Percentiles rank a stretch among this genome's conserved stretches.
phyloP scores from a whole-genome alignment of 1,139 yeast species.

The Candida buenavistaensis region DNA sequence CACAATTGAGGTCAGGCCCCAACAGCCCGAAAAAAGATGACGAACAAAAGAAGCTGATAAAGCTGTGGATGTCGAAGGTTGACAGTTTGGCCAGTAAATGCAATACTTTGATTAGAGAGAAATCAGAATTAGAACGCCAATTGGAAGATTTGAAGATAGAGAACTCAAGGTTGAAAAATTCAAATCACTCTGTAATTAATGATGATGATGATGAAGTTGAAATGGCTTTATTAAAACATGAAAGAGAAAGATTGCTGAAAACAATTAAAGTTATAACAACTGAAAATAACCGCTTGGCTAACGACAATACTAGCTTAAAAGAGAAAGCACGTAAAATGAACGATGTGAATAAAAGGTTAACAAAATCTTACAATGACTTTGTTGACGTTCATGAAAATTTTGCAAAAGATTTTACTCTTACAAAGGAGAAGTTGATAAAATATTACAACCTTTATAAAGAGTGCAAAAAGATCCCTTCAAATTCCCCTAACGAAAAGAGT shows the following conservation, averaged over 20 bases:
- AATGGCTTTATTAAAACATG: too few relatives aligned
- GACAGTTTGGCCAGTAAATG: too few relatives aligned
- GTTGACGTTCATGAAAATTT: too few relatives aligned
- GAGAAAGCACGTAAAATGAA: too few relatives aligned
- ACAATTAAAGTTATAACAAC: too few relatives aligned
- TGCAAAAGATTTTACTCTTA: neutral
- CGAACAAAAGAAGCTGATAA: neutral
- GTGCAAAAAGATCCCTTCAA: slow-evolving; percentile 2
- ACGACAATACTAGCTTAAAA: too few relatives aligned
- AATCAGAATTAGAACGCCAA: slow-evolving; percentile 1
- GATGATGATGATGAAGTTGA: too few relatives aligned
- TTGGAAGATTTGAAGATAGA: neutral
- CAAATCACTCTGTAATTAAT: neutral
- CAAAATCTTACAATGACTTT: too few relatives aligned
- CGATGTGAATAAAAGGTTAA: too few relatives aligned
- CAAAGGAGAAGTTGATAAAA: slow-evolving; percentile 7
- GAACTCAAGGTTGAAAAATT: neutral
- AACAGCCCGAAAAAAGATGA: slow-evolving; percentile 5
- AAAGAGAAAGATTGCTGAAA: neutral
- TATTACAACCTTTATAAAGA: slow-evolving; percentile 7
- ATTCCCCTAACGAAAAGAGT: neutral
- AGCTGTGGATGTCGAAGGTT: too few relatives aligned
- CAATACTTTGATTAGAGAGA: slow-evolving; percentile 1
- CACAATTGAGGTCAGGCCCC: slow-evolving; percentile 6
- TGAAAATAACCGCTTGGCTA: too few relatives aligned